Conservation (phyloP, 176 grass and related monocot genomes). For the Oryza longistaminata region DNA sequence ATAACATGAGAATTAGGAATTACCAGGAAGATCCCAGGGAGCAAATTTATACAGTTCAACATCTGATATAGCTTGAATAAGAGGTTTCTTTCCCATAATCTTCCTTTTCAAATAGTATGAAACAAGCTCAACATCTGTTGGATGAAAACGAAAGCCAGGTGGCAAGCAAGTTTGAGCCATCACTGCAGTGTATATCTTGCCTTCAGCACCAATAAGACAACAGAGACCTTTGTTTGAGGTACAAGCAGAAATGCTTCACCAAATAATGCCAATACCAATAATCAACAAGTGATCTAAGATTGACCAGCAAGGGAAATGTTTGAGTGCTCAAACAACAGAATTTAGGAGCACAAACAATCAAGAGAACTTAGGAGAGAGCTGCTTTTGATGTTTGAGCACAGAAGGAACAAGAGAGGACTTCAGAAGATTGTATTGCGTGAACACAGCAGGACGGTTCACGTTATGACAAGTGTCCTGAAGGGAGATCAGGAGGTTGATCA, state of each 20-base stretch:
- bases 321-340: neutral
- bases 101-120: conserved; percentile 90
- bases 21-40: conserved; percentile 96
- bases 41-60: conserved; percentile 88
- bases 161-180: conserved; percentile 76
- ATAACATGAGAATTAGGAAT: conserved; percentile 38
- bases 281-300: conserved; percentile 6
- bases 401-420: conserved; percentile 20
- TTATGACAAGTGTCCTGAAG: conserved; percentile 8
- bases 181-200: conserved; percentile 15
- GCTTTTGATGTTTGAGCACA: conserved; percentile 1
- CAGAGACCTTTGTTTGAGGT: conserved; percentile 7
- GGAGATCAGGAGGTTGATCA: conserved; percentile 7
- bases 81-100: conserved; percentile 72
- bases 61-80: conserved; percentile 68
- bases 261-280: conserved; percentile 1
- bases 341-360: neutral
- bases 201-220: conserved; percentile 19
- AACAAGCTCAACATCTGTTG: conserved; percentile 89
- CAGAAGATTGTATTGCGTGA: conserved; percentile 23
- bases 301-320: conserved; percentile 4
- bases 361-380: neutral
- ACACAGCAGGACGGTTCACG: conserved; percentile 17
- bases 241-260: conserved; percentile 33
- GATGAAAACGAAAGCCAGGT: conserved; percentile 90